Conservation (phyloP, 1,139 yeast species). For the Candida sp. region DNA sequence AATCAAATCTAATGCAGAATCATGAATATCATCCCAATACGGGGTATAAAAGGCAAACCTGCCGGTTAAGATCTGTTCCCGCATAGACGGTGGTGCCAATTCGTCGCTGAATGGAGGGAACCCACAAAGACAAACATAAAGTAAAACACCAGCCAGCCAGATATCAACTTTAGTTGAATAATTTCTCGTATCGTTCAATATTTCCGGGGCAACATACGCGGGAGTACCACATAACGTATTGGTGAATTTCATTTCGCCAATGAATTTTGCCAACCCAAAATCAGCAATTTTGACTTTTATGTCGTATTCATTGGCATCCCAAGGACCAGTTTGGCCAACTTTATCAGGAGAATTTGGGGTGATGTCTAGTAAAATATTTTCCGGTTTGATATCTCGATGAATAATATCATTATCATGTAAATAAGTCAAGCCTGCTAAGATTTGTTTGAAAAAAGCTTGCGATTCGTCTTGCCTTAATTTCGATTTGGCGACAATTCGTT, state of each 20-base stretch:
- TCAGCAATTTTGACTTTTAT: slow-evolving; percentile 75
- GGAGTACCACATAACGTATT: slow-evolving; percentile 83
- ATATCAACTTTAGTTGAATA: slow-evolving; percentile 72
- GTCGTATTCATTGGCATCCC: slow-evolving; percentile 62
- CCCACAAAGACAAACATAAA: slow-evolving; percentile 78
- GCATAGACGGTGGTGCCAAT: slow-evolving; percentile 74
- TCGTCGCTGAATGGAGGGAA: slow-evolving; percentile 86
- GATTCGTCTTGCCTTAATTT: slow-evolving; percentile 61
- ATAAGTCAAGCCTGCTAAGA: slow-evolving; percentile 59
- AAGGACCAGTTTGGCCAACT: slow-evolving; percentile 66
- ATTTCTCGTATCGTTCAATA: slow-evolving; percentile 47
- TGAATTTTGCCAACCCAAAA: slow-evolving; percentile 76
- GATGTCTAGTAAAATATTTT: slow-evolving; percentile 76
- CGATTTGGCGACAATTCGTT: slow-evolving; percentile 62
- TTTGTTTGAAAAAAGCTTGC: slow-evolving; percentile 55
- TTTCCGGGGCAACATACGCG: slow-evolving; percentile 83
- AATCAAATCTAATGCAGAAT: slow-evolving; percentile 62
- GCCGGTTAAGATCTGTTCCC: slow-evolving; percentile 66
- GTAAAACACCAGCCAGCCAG: slow-evolving; percentile 78
- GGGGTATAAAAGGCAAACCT: slow-evolving; percentile 76
- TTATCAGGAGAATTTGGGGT: slow-evolving; percentile 36
- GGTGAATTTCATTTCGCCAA: slow-evolving; percentile 73
- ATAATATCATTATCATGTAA: slow-evolving; percentile 75
- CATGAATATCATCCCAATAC: slow-evolving; percentile 72
- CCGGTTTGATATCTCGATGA: slow-evolving; percentile 89